A percentile compares a stretch with the other conserved stretches of the same genome.
These are phyloP conservation scores for Cryptococcus hybrid DNA, from an alignment of 1,284 basidiomycete genomes.

Conservation along the genomic window DNA sequence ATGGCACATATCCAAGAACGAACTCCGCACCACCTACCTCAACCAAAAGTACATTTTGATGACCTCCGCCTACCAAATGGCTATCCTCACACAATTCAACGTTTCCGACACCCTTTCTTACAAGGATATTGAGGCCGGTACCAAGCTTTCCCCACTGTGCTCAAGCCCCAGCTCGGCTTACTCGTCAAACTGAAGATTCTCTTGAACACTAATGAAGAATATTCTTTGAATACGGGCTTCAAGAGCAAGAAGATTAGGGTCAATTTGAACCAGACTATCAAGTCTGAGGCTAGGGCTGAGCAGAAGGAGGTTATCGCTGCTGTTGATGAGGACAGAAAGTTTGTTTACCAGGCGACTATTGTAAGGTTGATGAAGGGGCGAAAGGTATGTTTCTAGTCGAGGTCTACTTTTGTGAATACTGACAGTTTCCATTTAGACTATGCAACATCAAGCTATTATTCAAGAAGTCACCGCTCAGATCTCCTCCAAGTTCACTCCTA, in stretches of 20 bases:
- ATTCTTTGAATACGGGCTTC: constrained; percentile 70
- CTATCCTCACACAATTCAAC: constrained; percentile 93
- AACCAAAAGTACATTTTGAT: constrained; percentile 95
- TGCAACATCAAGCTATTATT: constrained; percentile 94
- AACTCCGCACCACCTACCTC: constrained; percentile 87
- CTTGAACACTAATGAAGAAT: constrained; percentile 88
- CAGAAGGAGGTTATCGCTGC: constrained; percentile 87
- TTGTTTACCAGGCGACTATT: constrained; percentile 95
- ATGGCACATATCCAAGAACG: constrained; percentile 97
- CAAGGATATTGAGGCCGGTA: constrained; percentile 77
- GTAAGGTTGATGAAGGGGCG: constrained; percentile 98
- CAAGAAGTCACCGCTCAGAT: constrained; percentile 94
- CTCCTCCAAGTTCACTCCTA: constrained; percentile 55
- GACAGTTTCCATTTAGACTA: constrained; percentile 58
- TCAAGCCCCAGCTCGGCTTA: constrained; percentile 78
- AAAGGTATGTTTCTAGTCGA: constrained; percentile 51
- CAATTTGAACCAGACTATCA: constrained; percentile 90
- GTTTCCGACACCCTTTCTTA: constrained; percentile 77
- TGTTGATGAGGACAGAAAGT: constrained; percentile 96
- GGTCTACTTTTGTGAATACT: not conserved
- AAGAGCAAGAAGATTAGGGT: constrained; percentile 92
- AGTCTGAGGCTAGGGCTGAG: constrained; percentile 92
- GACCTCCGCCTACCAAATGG: constrained; percentile 94
- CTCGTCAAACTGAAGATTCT: constrained; percentile 89
- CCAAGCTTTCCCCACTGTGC: constrained; percentile 75